phyloP scores from a whole-genome alignment of 1,284 basidiomycete species.

The Ustilago nuda region DNA sequence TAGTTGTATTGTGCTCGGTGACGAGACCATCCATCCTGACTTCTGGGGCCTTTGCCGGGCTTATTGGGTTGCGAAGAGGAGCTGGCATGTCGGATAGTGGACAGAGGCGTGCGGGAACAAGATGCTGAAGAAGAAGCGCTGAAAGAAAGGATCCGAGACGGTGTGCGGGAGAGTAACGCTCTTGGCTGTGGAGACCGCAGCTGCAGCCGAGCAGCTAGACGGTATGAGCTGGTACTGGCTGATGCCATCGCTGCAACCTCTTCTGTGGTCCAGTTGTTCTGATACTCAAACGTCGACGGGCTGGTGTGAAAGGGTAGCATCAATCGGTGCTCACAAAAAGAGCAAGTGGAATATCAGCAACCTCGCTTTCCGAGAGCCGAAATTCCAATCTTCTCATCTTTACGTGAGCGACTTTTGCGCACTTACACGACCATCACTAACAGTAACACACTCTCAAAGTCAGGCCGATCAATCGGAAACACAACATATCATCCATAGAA shows the following conservation, averaged over 20 bases:
- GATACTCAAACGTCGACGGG: background rate
- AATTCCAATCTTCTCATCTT: background rate
- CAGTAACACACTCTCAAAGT: background rate
- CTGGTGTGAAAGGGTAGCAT: background rate
- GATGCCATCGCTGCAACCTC: background rate
- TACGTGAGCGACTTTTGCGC: constrained; percentile 9
- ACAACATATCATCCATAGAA: background rate
- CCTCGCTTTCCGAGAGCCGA: constrained; percentile 6
- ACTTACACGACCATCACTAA: background rate
- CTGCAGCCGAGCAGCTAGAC: constrained; percentile 1
- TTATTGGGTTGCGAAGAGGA: constrained; percentile 2
- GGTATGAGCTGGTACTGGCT: constrained; percentile 2
- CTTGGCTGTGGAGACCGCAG: background rate
- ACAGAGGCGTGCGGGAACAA: background rate
- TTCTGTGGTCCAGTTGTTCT: background rate
- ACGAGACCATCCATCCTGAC: constrained; percentile 29
- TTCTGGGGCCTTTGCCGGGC: background rate
- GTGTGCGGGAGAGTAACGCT: background rate
- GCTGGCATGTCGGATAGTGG: constrained; percentile 7
- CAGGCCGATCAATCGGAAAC: background rate
- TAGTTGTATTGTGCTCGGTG: constrained; percentile 68
- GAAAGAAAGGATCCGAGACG: background rate
- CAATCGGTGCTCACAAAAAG: background rate
- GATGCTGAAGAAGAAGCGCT: background rate
- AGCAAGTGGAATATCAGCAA: constrained; percentile 1